These are phyloP conservation scores for Areca catechu DNA, from an alignment of 176 grass and related monocot genomes.

Conservation along the genomic window DNA sequence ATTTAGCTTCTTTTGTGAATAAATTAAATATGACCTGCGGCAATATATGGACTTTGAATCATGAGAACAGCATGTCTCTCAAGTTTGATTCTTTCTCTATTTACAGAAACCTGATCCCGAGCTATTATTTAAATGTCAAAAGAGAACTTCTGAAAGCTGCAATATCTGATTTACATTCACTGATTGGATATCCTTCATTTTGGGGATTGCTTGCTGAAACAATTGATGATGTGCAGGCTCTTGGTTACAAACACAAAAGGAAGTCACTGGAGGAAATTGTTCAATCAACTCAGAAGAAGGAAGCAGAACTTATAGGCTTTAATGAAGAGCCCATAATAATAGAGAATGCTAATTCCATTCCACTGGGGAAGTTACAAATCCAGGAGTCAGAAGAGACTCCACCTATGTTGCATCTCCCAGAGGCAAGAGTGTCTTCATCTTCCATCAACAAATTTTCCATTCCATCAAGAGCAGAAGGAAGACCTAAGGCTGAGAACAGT, in stretches of 20 bases:
- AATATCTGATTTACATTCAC: too few relatives aligned
- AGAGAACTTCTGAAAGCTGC: too few relatives aligned
- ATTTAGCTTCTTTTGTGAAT: too few relatives aligned
- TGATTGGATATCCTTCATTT: too few relatives aligned
- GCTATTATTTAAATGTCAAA: too few relatives aligned
- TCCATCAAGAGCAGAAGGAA: slow-evolving; percentile 12
- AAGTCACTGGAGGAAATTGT: slow-evolving; percentile 81
- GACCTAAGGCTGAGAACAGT: slow-evolving; percentile 22
- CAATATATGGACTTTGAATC: too few relatives aligned
- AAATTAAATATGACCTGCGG: too few relatives aligned
- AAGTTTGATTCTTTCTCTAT: too few relatives aligned
- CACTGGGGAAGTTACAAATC: slow-evolving; percentile 15
- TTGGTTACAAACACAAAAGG: slow-evolving; percentile 74
- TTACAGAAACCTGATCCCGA: too few relatives aligned
- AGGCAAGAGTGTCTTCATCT: slow-evolving; percentile 1
- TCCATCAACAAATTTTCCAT: slow-evolving; percentile 4
- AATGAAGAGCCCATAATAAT: slow-evolving; percentile 67
- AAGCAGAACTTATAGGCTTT: slow-evolving; percentile 76
- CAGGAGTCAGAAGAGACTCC: slow-evolving; percentile 15
- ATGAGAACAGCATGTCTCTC: too few relatives aligned
- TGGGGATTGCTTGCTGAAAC: too few relatives aligned
- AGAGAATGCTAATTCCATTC: slow-evolving; percentile 21
- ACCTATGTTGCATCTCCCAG: slow-evolving; percentile 5
- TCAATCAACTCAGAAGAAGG: slow-evolving; percentile 35
- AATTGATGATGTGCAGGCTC: slow-evolving; percentile 31